phyloP scores from a whole-genome alignment of 2,329 filamentous ascomycete genomes.

The Teratosphaeria epicoccoides region DNA sequence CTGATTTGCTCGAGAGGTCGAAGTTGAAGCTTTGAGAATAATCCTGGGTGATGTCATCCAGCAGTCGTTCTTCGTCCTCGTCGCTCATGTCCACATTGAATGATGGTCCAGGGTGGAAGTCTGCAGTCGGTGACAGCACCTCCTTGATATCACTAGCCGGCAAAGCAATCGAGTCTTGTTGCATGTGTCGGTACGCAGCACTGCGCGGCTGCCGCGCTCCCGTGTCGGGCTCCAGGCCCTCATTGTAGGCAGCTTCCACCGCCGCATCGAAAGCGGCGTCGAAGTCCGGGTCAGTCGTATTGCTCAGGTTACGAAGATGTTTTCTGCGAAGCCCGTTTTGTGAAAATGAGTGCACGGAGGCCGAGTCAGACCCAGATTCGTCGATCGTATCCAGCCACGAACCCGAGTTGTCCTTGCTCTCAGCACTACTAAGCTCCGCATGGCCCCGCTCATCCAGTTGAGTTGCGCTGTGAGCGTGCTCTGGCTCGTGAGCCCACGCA shows the following conservation, averaged over 20 bases:
- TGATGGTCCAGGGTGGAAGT: constrained; percentile 4
- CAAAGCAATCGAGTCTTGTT: constrained; percentile 14
- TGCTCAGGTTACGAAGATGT: constrained; percentile 57
- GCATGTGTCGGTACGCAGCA: constrained; percentile 10
- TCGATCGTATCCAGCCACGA: constrained; percentile 51
- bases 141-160: constrained; percentile 16
- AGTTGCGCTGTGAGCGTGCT: constrained; percentile 1
- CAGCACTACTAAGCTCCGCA: neutral
- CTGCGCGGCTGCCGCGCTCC: constrained; percentile 31
- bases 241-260: constrained; percentile 91
- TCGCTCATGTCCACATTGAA: constrained; percentile 17
- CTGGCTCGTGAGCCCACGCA: constrained; percentile 7
- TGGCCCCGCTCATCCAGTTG: neutral
- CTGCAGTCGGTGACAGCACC: constrained; percentile 8
- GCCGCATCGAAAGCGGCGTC: constrained; percentile 90
- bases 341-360: constrained; percentile 68
- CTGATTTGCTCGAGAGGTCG: constrained; percentile 55
- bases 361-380: constrained; percentile 68
- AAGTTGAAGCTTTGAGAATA: constrained; percentile 72
- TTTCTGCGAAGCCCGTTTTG: constrained; percentile 59
- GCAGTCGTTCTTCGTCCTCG: constrained; percentile 41
- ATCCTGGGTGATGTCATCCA: constrained; percentile 81
- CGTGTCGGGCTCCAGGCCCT: constrained; percentile 68
- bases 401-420: constrained; percentile 10
- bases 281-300: constrained; percentile 76